These are phyloP conservation scores for Coemansia pectinata DNA, from an alignment of 192 early-diverging fungal species.

Conservation along the genomic window DNA sequence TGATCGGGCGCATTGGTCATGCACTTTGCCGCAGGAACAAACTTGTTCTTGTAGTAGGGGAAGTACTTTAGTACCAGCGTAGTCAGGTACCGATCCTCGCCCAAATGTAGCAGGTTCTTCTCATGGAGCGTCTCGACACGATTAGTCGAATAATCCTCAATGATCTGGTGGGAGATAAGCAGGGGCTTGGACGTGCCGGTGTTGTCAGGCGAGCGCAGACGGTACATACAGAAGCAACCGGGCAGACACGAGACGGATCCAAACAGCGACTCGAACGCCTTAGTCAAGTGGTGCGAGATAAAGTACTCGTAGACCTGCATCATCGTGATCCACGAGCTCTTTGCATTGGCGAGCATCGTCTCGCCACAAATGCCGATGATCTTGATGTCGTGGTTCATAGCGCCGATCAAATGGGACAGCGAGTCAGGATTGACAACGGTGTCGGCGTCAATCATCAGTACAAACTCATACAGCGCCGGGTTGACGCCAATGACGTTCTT, in stretches of 20 bases:
- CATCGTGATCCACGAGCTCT: conserved; percentile 93
- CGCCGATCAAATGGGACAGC: conserved; percentile 87
- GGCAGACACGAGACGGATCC: conserved; percentile 97
- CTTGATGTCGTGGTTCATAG: conserved; percentile 87
- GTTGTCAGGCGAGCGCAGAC: conserved; percentile 80
- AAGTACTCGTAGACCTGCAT: conserved; percentile 99
- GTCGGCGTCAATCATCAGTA: conserved; percentile 98
- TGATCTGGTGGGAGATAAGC: conserved; percentile 83
- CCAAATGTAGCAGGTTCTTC: conserved; percentile 97
- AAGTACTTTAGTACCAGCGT: conserved; percentile 96
- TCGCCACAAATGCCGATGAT: conserved; percentile 97
- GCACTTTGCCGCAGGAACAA: conserved; percentile 90
- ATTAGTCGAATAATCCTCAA: conserved; percentile 94
- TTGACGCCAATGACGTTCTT: conserved; percentile 99
- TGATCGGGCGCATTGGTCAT: conserved; percentile 92
- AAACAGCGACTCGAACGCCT: conserved; percentile 97
- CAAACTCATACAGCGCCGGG: conserved; percentile 94
- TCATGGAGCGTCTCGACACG: conserved; percentile 95
- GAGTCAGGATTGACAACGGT: conserved; percentile 90
- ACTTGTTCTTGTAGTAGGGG: conserved; percentile 93
- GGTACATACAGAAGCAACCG: conserved; percentile 99
- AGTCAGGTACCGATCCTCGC: conserved; percentile 98
- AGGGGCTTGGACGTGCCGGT: conserved; percentile 79
- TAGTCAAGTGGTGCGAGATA: conserved; percentile 95
- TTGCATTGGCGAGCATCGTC: conserved; percentile 90